phyloP scores from a whole-genome alignment of 2,329 filamentous ascomycete genomes.

The Coleophoma crateriformis region DNA sequence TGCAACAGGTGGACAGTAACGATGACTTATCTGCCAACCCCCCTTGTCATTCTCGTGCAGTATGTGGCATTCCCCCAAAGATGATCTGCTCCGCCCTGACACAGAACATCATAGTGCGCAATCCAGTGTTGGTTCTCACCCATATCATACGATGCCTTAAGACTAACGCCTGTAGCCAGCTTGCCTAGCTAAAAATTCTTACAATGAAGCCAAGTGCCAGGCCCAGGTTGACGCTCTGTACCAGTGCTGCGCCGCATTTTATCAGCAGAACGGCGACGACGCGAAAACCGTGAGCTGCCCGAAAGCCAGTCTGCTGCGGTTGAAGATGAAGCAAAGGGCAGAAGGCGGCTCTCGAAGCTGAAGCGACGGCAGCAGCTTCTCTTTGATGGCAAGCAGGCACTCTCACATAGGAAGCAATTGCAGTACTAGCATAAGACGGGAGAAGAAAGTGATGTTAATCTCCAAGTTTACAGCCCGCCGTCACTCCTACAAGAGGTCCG shows the following conservation, averaged over 20 bases:
- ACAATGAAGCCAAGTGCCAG: constrained; percentile 80
- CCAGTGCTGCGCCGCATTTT: constrained; percentile 88
- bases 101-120: constrained; percentile 56
- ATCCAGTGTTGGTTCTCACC: constrained; percentile 46
- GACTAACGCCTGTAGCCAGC: constrained; percentile 39
- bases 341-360: constrained; percentile 19
- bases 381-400: neutral
- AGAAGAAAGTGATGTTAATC: constrained; percentile 30
- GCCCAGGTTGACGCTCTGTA: constrained; percentile 78
- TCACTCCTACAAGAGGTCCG: constrained; percentile 51
- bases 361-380: neutral
- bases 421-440: too few species aligned
- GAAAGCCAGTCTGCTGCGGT: constrained; percentile 67
- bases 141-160: constrained; percentile 8
- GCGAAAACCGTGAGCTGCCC: constrained; percentile 81
- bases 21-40: constrained; percentile 65
- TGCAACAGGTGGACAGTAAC: neutral
- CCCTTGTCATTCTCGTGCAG: constrained; percentile 80
- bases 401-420: neutral
- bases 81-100: too few species aligned
- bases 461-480: constrained; percentile 45
- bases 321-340: constrained; percentile 73
- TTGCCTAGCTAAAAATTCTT: constrained; percentile 79
- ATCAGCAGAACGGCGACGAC: constrained; percentile 69
- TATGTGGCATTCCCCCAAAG: constrained; percentile 36